A percentile compares a stretch with the other conserved stretches of the same genome.
phyloP scores from a whole-genome alignment of 805 yeast genomes.

The Kuraishia molischiana region DNA sequence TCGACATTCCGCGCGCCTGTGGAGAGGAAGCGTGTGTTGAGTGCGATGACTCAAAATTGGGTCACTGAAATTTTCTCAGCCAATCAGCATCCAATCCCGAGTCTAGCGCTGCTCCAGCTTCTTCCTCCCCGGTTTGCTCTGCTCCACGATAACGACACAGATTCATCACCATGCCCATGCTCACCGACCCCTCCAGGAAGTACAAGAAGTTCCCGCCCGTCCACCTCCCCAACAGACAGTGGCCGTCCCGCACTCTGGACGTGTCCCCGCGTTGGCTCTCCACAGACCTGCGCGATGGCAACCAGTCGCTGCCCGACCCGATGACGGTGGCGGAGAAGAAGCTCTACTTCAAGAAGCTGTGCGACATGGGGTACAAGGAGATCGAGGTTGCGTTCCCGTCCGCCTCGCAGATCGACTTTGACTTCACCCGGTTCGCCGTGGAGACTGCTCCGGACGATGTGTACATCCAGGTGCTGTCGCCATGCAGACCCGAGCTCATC shows the following conservation, averaged over 20 bases:
- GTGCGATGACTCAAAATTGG: too few relatives aligned
- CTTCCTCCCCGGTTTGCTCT: background rate
- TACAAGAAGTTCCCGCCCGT: conserved; percentile 49
- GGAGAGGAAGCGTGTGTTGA: too few relatives aligned
- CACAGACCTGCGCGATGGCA: conserved; percentile 75
- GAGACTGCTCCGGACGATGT: conserved; percentile 74
- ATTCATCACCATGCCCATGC: conserved; percentile 29
- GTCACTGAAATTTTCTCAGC: too few relatives aligned
- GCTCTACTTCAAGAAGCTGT: conserved; percentile 60
- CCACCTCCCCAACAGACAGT: conserved; percentile 49
- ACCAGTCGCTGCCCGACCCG: conserved; percentile 76
- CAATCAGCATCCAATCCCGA: too few relatives aligned
- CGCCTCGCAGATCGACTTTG: conserved; percentile 77
- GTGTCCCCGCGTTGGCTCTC: conserved; percentile 77
- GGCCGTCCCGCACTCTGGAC: conserved; percentile 60
- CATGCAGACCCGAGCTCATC: conserved; percentile 66
- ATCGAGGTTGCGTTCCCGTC: conserved; percentile 77
- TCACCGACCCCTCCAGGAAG: conserved; percentile 58
- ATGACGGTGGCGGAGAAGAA: conserved; percentile 70
- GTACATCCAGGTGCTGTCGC: conserved; percentile 62
- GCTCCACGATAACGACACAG: background rate
- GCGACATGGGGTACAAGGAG: conserved; percentile 71
- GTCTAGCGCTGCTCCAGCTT: background rate
- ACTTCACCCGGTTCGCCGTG: conserved; percentile 71
- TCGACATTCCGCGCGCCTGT: too few relatives aligned